Base-by-base conservation (phyloP, 2,329 filamentous ascomycete species). In the Diaporthe citrichinensis region DNA sequence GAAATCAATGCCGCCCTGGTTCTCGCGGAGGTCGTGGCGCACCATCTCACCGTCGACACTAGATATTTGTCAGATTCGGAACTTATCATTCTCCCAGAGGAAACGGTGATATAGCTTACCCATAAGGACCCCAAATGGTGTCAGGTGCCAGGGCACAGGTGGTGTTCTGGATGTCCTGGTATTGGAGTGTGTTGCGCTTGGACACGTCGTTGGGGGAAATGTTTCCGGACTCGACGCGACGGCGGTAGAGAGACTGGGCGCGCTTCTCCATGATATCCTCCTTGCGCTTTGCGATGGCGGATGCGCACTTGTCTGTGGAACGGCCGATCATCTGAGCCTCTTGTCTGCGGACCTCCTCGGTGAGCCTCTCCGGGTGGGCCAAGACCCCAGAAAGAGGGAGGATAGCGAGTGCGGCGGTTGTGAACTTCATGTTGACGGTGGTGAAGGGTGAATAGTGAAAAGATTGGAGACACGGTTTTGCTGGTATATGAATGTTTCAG, bases 1-100 rank as follows among this genome's bases (percentile, higher is more conserved):
- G 20, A 88, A 78, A 3, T 83, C 81, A 3, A 87, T 81, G 67
- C 86, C 86, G 10, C 78, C 72, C 74, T 87, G 80, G 25, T 78
- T 78, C 34, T 86, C 84, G 44, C 57, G 79, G 71, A 86, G 79
- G 72, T 87, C 80, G 28, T 80, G 71, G 62, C 85, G 83, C 41
- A 86, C 78, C 49, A 82, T 78, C 76, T 86, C 84, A 80, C 72
- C 79, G 23, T 74, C 59, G n/a, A 74, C 58, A 41, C 68, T 44
- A 4, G 6, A n/a, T 20, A 2, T 10, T 46, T 59, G 36, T 34
- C 3, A 57, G 46, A 36, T 36, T 36, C 34, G 34, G 9, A 10
- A 36, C 34, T 36, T 2, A 36, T 36, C 34, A 36, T 36, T 36
- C 34, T 36, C 3, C n/a, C 28, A 12, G 3, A 61, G 12, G 41